A percentile compares a stretch with the other conserved stretches of the same genome.
Conservation (phyloP, 257 asterid species). For the Solanum chiquidenum region DNA sequence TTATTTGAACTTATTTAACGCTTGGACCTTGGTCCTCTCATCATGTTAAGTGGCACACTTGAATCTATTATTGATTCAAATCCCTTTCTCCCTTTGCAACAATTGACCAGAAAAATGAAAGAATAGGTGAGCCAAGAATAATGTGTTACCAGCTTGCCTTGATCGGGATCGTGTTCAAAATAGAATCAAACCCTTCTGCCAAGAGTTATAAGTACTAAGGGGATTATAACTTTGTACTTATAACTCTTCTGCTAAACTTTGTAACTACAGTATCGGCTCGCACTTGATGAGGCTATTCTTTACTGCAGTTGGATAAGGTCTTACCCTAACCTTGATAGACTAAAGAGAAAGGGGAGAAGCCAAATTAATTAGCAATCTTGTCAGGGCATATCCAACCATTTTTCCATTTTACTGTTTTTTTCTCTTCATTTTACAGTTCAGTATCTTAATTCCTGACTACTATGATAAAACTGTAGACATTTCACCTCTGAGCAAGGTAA, state of each 20-base stretch:
- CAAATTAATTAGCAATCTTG: background rate
- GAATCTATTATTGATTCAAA: background rate
- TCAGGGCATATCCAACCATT: background rate
- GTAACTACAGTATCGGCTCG: background rate
- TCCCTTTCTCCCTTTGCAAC: background rate
- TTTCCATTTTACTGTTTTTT: background rate
- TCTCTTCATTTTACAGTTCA: background rate
- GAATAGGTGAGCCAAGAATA: background rate
- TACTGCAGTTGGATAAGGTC: background rate
- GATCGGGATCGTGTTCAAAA: background rate
- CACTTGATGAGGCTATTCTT: background rate
- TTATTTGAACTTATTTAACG: background rate
- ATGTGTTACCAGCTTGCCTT: background rate
- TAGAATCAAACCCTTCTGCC: background rate
- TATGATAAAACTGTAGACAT: background rate
- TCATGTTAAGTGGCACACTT: background rate
- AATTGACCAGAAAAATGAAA: background rate
- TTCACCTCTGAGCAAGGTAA: background rate
- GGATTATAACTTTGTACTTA: too few relatives aligned
- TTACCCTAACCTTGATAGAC: background rate
- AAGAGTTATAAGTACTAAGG: background rate
- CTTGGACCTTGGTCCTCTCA: background rate
- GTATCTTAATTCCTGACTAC: background rate
- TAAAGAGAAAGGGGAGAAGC: background rate
- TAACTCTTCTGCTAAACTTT: background rate